A percentile compares a stretch with the other conserved stretches of the same genome.
Conservation (phyloP, 73 alveolate species). For the Blepharisma stoltei region DNA sequence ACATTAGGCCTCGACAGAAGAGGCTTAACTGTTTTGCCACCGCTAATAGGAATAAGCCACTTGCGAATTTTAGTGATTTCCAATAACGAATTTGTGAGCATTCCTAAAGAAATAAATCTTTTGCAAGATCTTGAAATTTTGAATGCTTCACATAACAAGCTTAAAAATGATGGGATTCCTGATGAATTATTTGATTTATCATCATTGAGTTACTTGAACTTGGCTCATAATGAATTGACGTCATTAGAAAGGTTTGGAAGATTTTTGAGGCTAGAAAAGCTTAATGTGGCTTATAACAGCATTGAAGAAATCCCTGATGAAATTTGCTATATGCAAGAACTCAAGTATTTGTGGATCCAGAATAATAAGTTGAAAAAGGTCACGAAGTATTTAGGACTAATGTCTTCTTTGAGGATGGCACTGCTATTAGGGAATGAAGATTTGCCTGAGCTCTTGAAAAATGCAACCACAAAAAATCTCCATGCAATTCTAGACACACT, state of each 20-base stretch:
- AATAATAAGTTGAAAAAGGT: not conserved
- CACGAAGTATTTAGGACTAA: too few species aligned
- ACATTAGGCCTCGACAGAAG: not conserved
- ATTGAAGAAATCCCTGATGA: slow-evolving; percentile 23
- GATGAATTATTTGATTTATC: not conserved
- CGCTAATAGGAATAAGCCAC: not conserved
- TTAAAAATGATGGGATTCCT: slow-evolving; percentile 16
- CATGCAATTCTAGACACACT: too few species aligned
- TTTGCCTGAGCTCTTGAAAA: too few species aligned
- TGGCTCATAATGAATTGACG: not conserved
- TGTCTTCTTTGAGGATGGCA: too few species aligned
- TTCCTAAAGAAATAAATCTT: not conserved
- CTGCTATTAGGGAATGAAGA: too few species aligned
- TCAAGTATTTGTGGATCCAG: not conserved
- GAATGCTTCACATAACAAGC: not conserved
- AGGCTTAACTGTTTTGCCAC: not conserved
- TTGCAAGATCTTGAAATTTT: not conserved
- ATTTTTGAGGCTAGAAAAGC: not conserved
- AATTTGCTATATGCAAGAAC: slow-evolving; percentile 1
- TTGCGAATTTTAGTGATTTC: not conserved
- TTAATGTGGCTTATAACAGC: not conserved
- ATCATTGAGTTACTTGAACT: not conserved
- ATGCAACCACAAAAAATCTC: too few species aligned
- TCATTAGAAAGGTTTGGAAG: not conserved
- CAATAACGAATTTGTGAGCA: not conserved